Evolutionary conservation across 805 yeast genomes (phyloP), one percentile per base, ranked within the genome.

Genomic region (Suhomyces kilbournensis): DNA sequence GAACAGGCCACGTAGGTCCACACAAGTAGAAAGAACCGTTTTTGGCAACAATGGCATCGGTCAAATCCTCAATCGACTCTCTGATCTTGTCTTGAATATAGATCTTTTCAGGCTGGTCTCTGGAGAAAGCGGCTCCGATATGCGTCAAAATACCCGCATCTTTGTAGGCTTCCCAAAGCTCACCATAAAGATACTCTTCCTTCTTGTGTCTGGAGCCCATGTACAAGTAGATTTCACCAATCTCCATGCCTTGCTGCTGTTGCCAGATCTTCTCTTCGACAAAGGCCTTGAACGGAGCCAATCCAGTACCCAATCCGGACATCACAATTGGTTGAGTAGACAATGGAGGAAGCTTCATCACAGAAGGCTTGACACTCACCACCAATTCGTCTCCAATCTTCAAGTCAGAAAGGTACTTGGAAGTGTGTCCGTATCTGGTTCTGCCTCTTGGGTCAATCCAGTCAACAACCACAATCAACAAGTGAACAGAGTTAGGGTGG

Each of bases 1-100:
- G 97, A 65, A 93, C 97, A 32, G 98, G 98, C 98, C 98, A 93
- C 2, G 97, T 93, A 43, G 98, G 98, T 56, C 98, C 98, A 83
- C 98, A 93, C 68, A 93, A 79, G 75, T 93, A 93, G 82, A 93
- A 93, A 23, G 91, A 85, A 53, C 98, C 98, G 53, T 85, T 75
- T 73, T 91, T 80, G 57, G 76, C 74, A 44, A 85, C 86, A 70
- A 93, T 83, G 48, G 97, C 92, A 43, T 83, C 88, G 46, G 88
- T 87, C 70, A 93, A 79, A 44, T 82, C 86, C 49, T 76, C 79
- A 63, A 90, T 73, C 53, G 83, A 81, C 68, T 90, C 90, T 65
- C 91, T 82, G 68, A 93, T 93, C 69, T 87, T 84, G 72, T 93
- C 97, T 74, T 93, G 98, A 63, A 93, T 93, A 72, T 93, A 93